phyloP scores from a whole-genome alignment of 78 protist genomes.

The Bigelowiella natans region DNA sequence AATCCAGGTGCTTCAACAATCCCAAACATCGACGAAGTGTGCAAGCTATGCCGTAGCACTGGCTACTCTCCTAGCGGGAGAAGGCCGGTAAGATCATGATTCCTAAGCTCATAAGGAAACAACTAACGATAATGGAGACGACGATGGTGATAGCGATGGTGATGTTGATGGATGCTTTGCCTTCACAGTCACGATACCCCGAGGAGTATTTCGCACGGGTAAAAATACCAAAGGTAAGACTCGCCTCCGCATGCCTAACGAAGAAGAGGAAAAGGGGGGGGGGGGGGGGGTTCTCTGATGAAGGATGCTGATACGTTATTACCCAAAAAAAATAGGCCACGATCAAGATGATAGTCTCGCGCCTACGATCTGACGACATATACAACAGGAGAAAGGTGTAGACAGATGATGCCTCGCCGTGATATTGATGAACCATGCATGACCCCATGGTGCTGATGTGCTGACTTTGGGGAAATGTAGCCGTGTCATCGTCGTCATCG shows the following conservation, averaged over 20 bases:
- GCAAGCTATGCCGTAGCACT: conserved; percentile 66
- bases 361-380: conserved; percentile 86
- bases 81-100: neutral
- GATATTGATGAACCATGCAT: too few relatives aligned
- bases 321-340: conserved; percentile 20
- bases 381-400: conserved; percentile 30
- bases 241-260: too few relatives aligned
- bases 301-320: too few relatives aligned
- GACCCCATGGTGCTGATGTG: neutral
- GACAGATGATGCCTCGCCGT: neutral
- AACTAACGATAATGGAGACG: too few relatives aligned
- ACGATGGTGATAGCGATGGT: too few relatives aligned
- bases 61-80: conserved; percentile 46
- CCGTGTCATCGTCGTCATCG: too few relatives aligned
- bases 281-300: too few relatives aligned
- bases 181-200: too few relatives aligned
- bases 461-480: too few relatives aligned
- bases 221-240: neutral
- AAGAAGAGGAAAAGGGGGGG: too few relatives aligned
- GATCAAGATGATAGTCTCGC: conserved; percentile 69
- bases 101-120: too few relatives aligned
- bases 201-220: conserved; percentile 61
- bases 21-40: conserved; percentile 71
- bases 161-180: too few relatives aligned
- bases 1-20: conserved; percentile 59